Evolutionary conservation across 2,329 filamentous ascomycete species (phyloP).

Genomic region (Alternaria brassicae): DNA sequence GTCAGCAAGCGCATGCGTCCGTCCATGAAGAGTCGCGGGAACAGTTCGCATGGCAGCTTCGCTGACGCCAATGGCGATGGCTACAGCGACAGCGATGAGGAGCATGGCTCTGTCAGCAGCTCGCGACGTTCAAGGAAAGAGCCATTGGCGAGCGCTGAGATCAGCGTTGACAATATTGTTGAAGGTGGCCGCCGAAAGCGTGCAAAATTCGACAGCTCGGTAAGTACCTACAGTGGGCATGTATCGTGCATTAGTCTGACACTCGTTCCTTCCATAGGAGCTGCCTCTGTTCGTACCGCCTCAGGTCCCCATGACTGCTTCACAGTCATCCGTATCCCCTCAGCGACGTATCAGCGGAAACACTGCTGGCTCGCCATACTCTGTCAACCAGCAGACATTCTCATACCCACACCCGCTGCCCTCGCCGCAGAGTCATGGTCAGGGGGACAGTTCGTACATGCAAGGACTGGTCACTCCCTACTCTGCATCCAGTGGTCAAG

Average conservation of each 20-base stretch:
- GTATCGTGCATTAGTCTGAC: conserved; percentile 32
- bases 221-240: conserved; percentile 63
- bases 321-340: conserved; percentile 95
- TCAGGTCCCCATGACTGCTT: conserved; percentile 81
- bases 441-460: conserved; percentile 46
- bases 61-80: conserved; percentile 68
- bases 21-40: conserved; percentile 70
- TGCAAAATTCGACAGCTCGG: conserved; percentile 94
- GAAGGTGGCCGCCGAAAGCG: conserved; percentile 95
- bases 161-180: conserved; percentile 97
- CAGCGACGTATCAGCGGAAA: conserved; percentile 79
- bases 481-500: conserved; percentile 42
- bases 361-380: conserved; percentile 75
- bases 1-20: conserved; percentile 75
- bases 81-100: conserved; percentile 88
- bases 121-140: conserved; percentile 80
- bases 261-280: conserved; percentile 67
- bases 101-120: conserved; percentile 72
- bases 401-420: conserved; percentile 78
- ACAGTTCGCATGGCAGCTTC: conserved; percentile 64
- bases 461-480: conserved; percentile 49
- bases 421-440: conserved; percentile 78
- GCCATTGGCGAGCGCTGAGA: conserved; percentile 91
- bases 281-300: conserved; percentile 90
- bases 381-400: conserved; percentile 80